Evolutionary conservation across 179 eudicot species (phyloP).

Genomic region (Corrigiola litoralis): DNA sequence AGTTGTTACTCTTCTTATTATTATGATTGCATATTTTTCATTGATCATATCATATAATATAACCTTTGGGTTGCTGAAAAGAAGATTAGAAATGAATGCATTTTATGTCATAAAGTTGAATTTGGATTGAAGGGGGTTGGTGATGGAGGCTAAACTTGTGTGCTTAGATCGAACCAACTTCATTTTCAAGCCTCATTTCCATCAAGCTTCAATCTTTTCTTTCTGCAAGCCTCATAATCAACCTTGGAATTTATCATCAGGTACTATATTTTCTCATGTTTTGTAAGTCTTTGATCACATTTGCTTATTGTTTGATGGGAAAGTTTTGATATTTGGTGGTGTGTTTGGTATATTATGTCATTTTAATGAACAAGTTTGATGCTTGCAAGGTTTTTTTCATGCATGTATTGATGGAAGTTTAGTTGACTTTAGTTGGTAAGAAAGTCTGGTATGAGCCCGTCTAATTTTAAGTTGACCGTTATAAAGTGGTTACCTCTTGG

Average conservation of each 20-base stretch:
- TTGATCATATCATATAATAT: too few species aligned
- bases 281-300: background rate
- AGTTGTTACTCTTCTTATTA: too few species aligned
- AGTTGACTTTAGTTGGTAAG: background rate
- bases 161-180: constrained; percentile 29
- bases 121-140: constrained; percentile 19
- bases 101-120: background rate
- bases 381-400: background rate
- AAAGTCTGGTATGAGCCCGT: too few species aligned
- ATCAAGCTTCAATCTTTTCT: constrained; percentile 9
- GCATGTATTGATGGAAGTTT: background rate
- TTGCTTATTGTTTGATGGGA: background rate
- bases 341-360: background rate
- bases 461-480: background rate
- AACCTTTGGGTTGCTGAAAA: too few species aligned
- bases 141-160: constrained; percentile 38
- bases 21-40: too few species aligned
- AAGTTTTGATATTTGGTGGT: background rate
- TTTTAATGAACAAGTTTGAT: background rate
- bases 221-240: constrained; percentile 10
- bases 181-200: constrained; percentile 12
- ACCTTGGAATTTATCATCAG: constrained; percentile 15
- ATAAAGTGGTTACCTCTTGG: background rate
- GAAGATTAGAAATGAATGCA: too few species aligned
- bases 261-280: background rate